Base-by-base conservation (phyloP, 257 asterid species). In the Jacaranda mimosifolia region DNA sequence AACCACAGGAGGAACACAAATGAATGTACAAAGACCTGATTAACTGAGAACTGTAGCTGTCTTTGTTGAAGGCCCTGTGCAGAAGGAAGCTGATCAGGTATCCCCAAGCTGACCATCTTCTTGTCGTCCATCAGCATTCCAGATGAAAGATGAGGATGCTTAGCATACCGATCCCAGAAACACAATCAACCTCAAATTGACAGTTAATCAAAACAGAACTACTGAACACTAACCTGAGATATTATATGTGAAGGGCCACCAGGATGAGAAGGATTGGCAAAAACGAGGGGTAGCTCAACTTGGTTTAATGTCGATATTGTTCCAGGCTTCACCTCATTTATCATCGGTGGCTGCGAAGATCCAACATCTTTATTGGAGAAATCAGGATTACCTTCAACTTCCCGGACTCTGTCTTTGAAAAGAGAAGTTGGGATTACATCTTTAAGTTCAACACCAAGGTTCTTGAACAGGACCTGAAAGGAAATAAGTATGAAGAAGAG, bases 351-450 rank as follows among this genome's bases (percentile, higher is more conserved):
- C 79, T 86, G 97, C 56, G 98, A 83, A 70, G 97, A 70, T 45
- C 87, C 97, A 58, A 76, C 81, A 78, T 96, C 99, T 86, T 96
- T 96, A 76, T 81, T 89, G 73, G 99, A 96, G 86, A 96, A 96
- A 90, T 96, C 99, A 40, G 99, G 99, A 81, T 96, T 93, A 53
- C 96, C 97, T 77, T 93, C 99, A 73, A 94, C 87, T 83, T 90
- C 98, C 77, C 99, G 88, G 49, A 88, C 87, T 76, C 83, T 86
- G 76, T 93, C 97, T 86, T 86, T 91, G 69, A 93, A 97, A 70
- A 90, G 96, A 77, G 97, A 90, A 56, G 96, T 86, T 64, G 97
- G 97, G 45, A 82, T 77, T 14, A 96, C 98, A 72, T 91, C 96
- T 83, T 96, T 96, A 68, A 96, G 85, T 83, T 93, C 99, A 56